Percentiles rank a stretch among this genome's conserved stretches.
These are phyloP conservation scores for Scheffersomyces amazonensis DNA, from an alignment of 805 yeast genomes.

Conservation along the genomic window DNA sequence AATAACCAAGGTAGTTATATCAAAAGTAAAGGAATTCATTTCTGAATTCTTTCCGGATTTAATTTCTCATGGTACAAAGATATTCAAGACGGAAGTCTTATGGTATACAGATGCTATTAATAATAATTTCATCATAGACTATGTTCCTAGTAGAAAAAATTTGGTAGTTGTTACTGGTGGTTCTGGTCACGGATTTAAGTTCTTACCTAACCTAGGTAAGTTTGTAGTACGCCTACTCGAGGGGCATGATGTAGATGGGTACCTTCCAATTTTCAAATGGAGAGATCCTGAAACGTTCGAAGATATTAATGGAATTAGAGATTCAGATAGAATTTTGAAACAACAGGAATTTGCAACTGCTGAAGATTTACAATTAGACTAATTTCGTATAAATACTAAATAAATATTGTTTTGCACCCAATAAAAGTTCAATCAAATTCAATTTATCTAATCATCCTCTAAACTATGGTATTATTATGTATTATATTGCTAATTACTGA, in stretches of 20 bases:
- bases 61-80: neutral
- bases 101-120: constrained; percentile 36
- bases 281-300: constrained; percentile 5
- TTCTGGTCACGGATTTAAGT: constrained; percentile 38
- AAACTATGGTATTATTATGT: too few species aligned
- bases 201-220: constrained; percentile 31
- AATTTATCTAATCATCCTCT: too few species aligned
- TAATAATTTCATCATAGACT: constrained; percentile 31
- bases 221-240: constrained; percentile 10
- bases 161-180: constrained; percentile 36
- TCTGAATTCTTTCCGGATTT: constrained; percentile 10
- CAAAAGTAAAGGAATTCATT: constrained; percentile 12
- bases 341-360: neutral
- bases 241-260: constrained; percentile 3
- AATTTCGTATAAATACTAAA: too few species aligned
- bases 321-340: neutral
- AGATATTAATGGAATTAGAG: constrained; percentile 4
- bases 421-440: too few species aligned
- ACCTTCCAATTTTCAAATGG: constrained; percentile 11
- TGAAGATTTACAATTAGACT: neutral
- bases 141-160: constrained; percentile 23
- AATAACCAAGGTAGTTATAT: constrained; percentile 10
- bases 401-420: too few species aligned
- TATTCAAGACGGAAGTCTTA: constrained; percentile 14
- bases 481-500: too few species aligned